Evolutionary conservation across 768 basidiomycete species (phyloP), one percentile per base, ranked within the genome.

Genomic region (Cantharellus anzutake): DNA sequence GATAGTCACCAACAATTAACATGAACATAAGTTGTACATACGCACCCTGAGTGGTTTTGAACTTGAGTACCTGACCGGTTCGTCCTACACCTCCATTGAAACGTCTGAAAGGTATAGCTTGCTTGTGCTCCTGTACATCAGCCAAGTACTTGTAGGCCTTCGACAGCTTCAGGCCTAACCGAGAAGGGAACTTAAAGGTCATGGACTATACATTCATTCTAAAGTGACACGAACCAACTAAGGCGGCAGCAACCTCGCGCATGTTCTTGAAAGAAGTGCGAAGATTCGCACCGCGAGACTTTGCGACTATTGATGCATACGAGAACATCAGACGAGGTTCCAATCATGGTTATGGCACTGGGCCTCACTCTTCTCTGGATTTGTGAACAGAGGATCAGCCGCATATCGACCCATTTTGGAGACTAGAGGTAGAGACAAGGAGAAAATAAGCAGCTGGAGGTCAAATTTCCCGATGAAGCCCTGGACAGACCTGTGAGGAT

Each of bases 211-310:
- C 59, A 57, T 56, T 42, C 39, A 55, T 40, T 40, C 40, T 44
- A 51, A 41, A 29, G 61, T 61, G 42, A 40, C 48, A 73, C 78
- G 68, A 64, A 90, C 92, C 93, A 65, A 83, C 80, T 64, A 97
- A 77, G 65, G 87, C 91, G 64, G 94, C 94, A 57, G 88, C 93
- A 60, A 98, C 96, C 75, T 99, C 96, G 64, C 89, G 84, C 90
- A 96, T 98, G 81, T 98, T 99, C 85, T 99, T 99, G 83, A 96
- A 99, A 78, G 97, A 94, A 55, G 96, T 98, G 68, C 93, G 88
- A 70, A 96, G 82, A 80, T 97, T 92, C 77, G 94, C 91, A 68
- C 92, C 92, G 68, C 86, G 86, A 61, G 93, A 86, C 69, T 81
- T 85, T 68, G 93, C 83, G 71, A 87, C 90, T 94, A 71, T 42